These are phyloP conservation scores for Kodamaea kaohsiungensis DNA, from an alignment of 805 yeast species.

Conservation along the genomic window DNA sequence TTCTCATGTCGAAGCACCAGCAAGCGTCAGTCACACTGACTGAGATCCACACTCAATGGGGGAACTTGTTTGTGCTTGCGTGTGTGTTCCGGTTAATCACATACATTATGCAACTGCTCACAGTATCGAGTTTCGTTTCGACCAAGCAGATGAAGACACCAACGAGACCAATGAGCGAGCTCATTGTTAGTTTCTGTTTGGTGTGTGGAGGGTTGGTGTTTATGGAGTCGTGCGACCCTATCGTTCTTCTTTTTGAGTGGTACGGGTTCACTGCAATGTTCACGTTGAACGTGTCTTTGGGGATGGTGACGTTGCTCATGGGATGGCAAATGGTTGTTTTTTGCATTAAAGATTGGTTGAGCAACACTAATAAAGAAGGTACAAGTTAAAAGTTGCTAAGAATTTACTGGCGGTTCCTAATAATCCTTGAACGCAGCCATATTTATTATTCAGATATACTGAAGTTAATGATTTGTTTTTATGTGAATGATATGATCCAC, in stretches of 20 bases:
- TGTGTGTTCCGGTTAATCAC: constrained; percentile 75
- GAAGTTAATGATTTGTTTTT: background rate
- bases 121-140: constrained; percentile 17
- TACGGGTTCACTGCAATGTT: constrained; percentile 88
- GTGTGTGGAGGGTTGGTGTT: constrained; percentile 89
- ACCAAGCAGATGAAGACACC: constrained; percentile 26
- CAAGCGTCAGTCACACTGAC: constrained; percentile 83
- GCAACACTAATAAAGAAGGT: constrained; percentile 17
- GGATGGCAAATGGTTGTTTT: constrained; percentile 81
- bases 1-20: constrained; percentile 90
- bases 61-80: constrained; percentile 77
- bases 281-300: constrained; percentile 83
- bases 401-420: background rate
- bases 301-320: constrained; percentile 76
- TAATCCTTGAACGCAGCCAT: background rate
- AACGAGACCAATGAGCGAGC: constrained; percentile 79
- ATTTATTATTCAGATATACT: background rate
- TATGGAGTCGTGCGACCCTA: constrained; percentile 89
- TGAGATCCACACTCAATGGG: constrained; percentile 89
- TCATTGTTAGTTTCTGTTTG: constrained; percentile 75
- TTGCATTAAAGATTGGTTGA: constrained; percentile 53
- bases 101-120: constrained; percentile 53
- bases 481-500: background rate
- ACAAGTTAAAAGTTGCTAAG: constrained; percentile 8
- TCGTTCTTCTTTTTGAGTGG: constrained; percentile 76